These are phyloP conservation scores for Paracoccidioides brasiliensis DNA, from an alignment of 2,329 filamentous ascomycete genomes.

Conservation along the genomic window DNA sequence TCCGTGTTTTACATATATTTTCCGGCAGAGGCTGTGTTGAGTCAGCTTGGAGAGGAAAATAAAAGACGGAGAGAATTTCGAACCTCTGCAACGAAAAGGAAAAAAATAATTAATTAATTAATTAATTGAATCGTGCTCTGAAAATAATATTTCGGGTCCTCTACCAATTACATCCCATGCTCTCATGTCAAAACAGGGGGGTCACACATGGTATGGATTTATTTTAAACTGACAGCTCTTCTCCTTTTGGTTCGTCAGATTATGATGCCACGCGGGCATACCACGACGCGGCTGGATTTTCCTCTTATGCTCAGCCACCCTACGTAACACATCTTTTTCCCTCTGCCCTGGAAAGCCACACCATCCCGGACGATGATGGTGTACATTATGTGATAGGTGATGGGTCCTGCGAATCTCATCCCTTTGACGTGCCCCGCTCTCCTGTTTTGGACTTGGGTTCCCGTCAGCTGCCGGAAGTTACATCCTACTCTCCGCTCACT, in stretches of 20 bases:
- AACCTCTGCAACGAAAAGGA: neutral
- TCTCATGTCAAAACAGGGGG: neutral
- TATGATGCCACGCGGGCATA: slow-evolving; percentile 26
- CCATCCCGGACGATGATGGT: slow-evolving; percentile 29
- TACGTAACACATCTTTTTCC: slow-evolving; percentile 30
- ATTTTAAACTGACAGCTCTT: slow-evolving; percentile 5
- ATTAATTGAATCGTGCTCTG: neutral
- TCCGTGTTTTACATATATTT: neutral
- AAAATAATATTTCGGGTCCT: neutral
- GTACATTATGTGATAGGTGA: slow-evolving; percentile 27
- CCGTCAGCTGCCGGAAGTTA: slow-evolving; percentile 49
- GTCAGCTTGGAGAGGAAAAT: slow-evolving; percentile 3
- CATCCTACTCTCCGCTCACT: slow-evolving; percentile 55
- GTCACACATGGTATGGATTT: neutral
- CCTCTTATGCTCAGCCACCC: slow-evolving; percentile 25
- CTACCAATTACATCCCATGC: neutral
- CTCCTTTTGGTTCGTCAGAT: slow-evolving; percentile 15
- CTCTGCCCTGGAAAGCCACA: slow-evolving; percentile 29
- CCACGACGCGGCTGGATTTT: slow-evolving; percentile 31
- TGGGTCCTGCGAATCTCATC: slow-evolving; percentile 25
- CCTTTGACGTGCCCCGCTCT: slow-evolving; percentile 50
- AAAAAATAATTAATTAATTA: slow-evolving; percentile 4
- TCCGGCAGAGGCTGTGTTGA: neutral
- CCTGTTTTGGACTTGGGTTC: slow-evolving; percentile 53
- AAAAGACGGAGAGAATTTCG: neutral